Evolutionary conservation across 2,329 filamentous ascomycete species (phyloP).

Genomic region (Ustilaginoidea virens): DNA sequence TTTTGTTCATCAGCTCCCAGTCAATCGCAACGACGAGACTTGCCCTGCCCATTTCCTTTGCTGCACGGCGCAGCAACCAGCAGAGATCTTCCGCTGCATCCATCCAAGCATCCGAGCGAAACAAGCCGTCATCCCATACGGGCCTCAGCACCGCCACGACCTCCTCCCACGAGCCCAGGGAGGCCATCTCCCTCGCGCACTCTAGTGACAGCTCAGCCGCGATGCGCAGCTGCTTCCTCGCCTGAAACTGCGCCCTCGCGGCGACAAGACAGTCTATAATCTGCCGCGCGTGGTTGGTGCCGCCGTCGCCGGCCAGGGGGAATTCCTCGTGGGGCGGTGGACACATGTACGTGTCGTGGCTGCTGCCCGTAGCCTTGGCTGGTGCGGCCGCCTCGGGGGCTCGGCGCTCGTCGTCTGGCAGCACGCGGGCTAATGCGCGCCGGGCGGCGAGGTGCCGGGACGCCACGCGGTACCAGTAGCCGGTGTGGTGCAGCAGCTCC

Average conservation of each 20-base stretch:
- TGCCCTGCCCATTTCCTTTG: constrained; percentile 32
- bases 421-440: constrained; percentile 35
- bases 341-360: constrained; percentile 53
- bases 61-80: constrained; percentile 44
- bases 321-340: constrained; percentile 46
- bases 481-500: constrained; percentile 49
- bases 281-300: constrained; percentile 35
- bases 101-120: constrained; percentile 44
- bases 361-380: constrained; percentile 26
- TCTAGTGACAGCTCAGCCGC: constrained; percentile 42
- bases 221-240: constrained; percentile 35
- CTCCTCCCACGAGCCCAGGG: constrained; percentile 33
- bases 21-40: constrained; percentile 45
- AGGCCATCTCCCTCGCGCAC: constrained; percentile 38
- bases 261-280: constrained; percentile 36
- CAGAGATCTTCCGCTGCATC: constrained; percentile 43
- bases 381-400: constrained; percentile 32
- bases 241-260: constrained; percentile 37
- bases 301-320: constrained; percentile 32
- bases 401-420: constrained; percentile 42
- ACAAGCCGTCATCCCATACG: constrained; percentile 41
- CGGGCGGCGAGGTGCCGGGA: constrained; percentile 40
- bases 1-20: constrained; percentile 46
- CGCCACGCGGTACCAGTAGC: constrained; percentile 51
- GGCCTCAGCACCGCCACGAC: constrained; percentile 38